Base-by-base conservation (phyloP, 2,329 filamentous ascomycete species). In the Xylariaceae sp. region DNA sequence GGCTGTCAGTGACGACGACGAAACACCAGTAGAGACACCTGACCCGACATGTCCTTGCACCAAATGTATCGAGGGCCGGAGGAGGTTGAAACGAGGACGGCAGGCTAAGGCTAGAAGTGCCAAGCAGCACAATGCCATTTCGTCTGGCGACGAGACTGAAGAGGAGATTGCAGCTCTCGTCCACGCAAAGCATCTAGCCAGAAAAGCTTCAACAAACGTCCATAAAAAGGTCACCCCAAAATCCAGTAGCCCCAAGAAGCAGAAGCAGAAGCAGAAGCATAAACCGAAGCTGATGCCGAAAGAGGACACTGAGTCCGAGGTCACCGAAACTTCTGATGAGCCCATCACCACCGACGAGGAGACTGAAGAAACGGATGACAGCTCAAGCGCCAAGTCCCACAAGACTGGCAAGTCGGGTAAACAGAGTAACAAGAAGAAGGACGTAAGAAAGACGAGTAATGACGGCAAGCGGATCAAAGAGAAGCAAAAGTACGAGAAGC, bases 11-110 rank as follows among this genome's bases (percentile, higher is more conserved):
- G 56, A 47, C 2, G 48, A 51, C 39, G 53, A 57, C 30, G 52
- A 42, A 5, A 51, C 44, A 12, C 48, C 54, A 11, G 54, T 56
- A 9, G 59, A 63, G 5, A 65, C 71, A 14, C 63, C 68, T 2
- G 68, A 72, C 33, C 65, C 65, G 4, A 66, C 62, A 30, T 72
- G 68, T 45, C 56, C 60, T 32, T 73, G 70, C 46, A 45, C 49
- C 2, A 61, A 62, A 10, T 72, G 69, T 45, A 56, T 56, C 4
- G 45, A 48, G 6, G 61, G 56, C 15, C 62, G 64, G 40, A 58
- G 51, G 48, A 62, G 55, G 41, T 52, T 64, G 42, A 63, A 59
- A 11, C 60, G 60, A 44, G 51, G 49, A 5, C 63, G 65, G 43
- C 59, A 59, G 53, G 56, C 59, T 6, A 62, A 58, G 52, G 57